Evolutionary conservation across 2,329 filamentous ascomycete genomes (phyloP).

Genomic region (Tolypocladium inflatum): DNA sequence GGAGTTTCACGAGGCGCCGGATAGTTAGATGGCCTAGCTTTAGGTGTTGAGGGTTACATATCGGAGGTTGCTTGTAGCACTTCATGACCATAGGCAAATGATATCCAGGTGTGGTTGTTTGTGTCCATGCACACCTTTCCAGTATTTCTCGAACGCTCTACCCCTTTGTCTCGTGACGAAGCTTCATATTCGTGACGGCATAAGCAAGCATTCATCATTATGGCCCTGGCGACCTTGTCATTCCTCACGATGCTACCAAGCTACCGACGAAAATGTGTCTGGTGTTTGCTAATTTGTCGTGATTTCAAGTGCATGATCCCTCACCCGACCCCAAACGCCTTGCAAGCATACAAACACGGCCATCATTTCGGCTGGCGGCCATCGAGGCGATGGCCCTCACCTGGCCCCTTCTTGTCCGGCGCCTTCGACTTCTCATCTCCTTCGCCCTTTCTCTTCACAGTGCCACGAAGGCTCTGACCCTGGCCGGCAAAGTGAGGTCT

Average conservation of each 20-base stretch:
- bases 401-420: constrained; percentile 35
- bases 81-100: background rate
- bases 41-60: background rate
- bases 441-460: constrained; percentile 61
- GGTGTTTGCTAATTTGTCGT: background rate
- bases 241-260: background rate
- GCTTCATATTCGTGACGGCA: no score
- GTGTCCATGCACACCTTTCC: background rate
- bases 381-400: constrained; percentile 34
- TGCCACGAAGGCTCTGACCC: constrained; percentile 67
- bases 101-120: background rate
- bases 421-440: constrained; percentile 36
- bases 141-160: background rate
- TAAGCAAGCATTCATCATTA: background rate
- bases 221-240: background rate
- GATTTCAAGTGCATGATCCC: background rate
- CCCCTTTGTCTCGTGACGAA: background rate
- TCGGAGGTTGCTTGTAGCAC: background rate
- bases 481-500: constrained; percentile 74
- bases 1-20: background rate
- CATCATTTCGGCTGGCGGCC: constrained; percentile 22
- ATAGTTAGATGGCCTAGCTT: background rate
- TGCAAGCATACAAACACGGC: background rate
- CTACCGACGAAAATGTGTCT: background rate
- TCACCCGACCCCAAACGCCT: constrained; percentile 12